Evolutionary conservation across 2,329 filamentous ascomycete species (phyloP), one percentile per base, ranked within the genome.

Genomic region (Penicillium sp.): DNA sequence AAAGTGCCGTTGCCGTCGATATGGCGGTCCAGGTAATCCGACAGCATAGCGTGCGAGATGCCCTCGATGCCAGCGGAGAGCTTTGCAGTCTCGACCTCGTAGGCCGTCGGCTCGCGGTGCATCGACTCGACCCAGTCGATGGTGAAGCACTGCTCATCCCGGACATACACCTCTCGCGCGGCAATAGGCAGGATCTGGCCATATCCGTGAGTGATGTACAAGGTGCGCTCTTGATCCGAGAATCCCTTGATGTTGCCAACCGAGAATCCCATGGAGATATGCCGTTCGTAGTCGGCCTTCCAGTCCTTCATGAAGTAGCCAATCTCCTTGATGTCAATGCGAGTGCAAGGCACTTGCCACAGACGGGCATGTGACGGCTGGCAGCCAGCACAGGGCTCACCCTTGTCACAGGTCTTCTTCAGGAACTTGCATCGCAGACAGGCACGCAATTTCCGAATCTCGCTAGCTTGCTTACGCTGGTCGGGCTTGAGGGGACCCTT

Each of bases 301-400:
- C 93, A 98, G 77, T 97, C 94, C 83, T 97, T 97, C 91, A 97
- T 95, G 82, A 98, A 98, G 78, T 96, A 96, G 44, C 88, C 91
- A 70, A 98, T 96, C 71, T 98, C 94, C 84, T 96, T 97, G 83
- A 98, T 98, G 77, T 97, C 94, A 72, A 97, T 96, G 62, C 94
- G 90, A 41, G 94, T 98, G 83, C 94, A 98, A 61, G 94, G 94
- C 46, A 98, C 94, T 79, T 97, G 93, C 94, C 94, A 98, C 54
- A 98, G 83, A 64, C 94, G 89, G 63, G 94, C 94, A 76, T 98
- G 94, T 19, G 93, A 96, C 52, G 94, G 94, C 80, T 96, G 91
- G 81, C 94, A 98, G 50, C 94, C 94, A 70, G 89, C 90, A 78
- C 94, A 98, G 58, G 94, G 94, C 80, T 97, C 93, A 64, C 94